Evolutionary conservation across 768 basidiomycete species (phyloP), one percentile per base, ranked within the genome.

Genomic region (Russula sp.): DNA sequence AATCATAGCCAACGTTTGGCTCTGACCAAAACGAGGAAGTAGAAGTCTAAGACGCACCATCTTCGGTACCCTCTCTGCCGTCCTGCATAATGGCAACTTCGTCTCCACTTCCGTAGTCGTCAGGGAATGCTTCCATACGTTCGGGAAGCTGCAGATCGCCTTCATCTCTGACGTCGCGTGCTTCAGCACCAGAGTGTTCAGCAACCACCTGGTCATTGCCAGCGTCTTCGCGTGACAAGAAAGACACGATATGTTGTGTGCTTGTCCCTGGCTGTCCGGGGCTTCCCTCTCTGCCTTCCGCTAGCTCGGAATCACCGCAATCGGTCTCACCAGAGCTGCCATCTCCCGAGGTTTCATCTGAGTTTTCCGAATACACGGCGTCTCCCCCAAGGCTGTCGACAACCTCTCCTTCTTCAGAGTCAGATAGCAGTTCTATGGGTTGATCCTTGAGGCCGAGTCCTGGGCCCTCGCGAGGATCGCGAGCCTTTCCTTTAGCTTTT

Each of bases 391-490:
- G 56, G 27, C 70, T 75, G 59, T 73, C 67, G 40, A 72, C 71
- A 11, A 75, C 74, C 39, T 71, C 73, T 20, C 70, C 73, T 27
- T 68, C 64, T 20, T 74, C 76, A 13, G 76, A 77, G 56, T 74
- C 78, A 42, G 69, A 71, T 40, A 82, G 76, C 5, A 70, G 64
- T 64, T 81, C 79, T 56, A 84, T 84, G 14, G 82, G 82, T 55
- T 80, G 74, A 47, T 74, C 39, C 72, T 74, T 48, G 73, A 73
- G 72, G 27, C 76, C 74, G 39, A 83, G 74, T 4, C 83, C 83
- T 48, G 83, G 80, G 6, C 84, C 85, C 67, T 86, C 84, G 52
- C 82, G 75, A 9, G 82, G 81, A 69, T 85, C 85, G 55, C 85
- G 79, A 55, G 78, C 81, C 70, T 87, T 87, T 35, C 85, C 86